Evolutionary conservation across 768 basidiomycete species (phyloP), one percentile per base, ranked within the genome.

Genomic region (Lanmaoa rubissima): DNA sequence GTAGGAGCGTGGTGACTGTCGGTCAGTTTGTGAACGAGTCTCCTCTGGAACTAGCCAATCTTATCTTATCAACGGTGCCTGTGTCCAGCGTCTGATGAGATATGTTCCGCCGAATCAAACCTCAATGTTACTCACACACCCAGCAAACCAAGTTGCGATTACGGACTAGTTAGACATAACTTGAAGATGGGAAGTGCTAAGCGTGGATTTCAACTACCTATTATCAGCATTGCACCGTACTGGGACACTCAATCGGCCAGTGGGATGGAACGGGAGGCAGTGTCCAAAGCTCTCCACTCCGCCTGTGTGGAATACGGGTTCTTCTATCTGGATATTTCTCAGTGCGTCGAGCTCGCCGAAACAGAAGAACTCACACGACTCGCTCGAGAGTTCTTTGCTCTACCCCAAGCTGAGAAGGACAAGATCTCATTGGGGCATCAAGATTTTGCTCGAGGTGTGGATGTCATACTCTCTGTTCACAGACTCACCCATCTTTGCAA

Each of bases 231-330:
- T 46, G 73, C 82, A 3, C 87, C 92, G 0, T 90, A 85, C 64
- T 73, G 88, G 40, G 68, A 73, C 41, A 58, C 68, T 13, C 71
- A 73, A 48, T 68, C 71, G 5, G 36, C 55, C 28, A 53, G 65
- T 35, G 67, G 71, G 38, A 48, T 61, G 4, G 73, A 74, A 32
- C 76, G 78, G 24, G 78, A 82, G 43, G 75, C 78, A 2, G 72
- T 74, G 1, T 78, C 82, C 26, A 77, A 78, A 12, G 82, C 84
- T 0, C 72, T 95, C 17, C 92, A 93, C 64, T 67, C 73, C 0
- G 91, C 92, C 9, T 92, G 91, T 64, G 65, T 88, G 21, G 76
- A 88, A 52, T 91, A 83, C 53, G 94, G 94, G 0, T 96, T 96
- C 79, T 94, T 96, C 75, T 96, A 95, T 71, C 77, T 94, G 45